A percentile compares a stretch with the other conserved stretches of the same genome.
These are phyloP conservation scores for Chrysoporthe deuterocubensis DNA, from an alignment of 2,329 filamentous ascomycete species.

Conservation along the genomic window DNA sequence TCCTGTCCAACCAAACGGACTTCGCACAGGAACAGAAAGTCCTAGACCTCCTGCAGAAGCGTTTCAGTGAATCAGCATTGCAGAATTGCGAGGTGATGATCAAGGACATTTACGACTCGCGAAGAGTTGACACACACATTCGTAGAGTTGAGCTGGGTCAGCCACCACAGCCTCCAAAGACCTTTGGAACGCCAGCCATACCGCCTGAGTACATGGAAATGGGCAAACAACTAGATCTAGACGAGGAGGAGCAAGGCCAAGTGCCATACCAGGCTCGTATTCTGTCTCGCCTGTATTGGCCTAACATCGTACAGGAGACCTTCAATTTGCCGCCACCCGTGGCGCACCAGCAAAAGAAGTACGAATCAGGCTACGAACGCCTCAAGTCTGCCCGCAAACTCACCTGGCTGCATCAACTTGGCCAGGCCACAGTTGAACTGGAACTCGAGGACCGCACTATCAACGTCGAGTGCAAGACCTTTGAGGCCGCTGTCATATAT, in stretches of 20 bases:
- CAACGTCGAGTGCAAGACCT: conserved; percentile 74
- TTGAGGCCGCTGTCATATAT: conserved; percentile 86
- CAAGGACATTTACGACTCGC: conserved; percentile 85
- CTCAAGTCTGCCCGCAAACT: conserved; percentile 86
- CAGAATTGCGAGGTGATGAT: conserved; percentile 98
- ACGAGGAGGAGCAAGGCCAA: conserved; percentile 56
- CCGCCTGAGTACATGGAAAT: conserved; percentile 7
- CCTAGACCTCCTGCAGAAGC: conserved; percentile 82
- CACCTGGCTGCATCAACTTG: conserved; percentile 84
- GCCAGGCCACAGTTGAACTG: conserved; percentile 78
- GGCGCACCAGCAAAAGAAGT: conserved; percentile 65
- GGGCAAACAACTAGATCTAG: conserved; percentile 34
- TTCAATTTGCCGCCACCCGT: conserved; percentile 68
- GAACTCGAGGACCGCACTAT: conserved; percentile 81
- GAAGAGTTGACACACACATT: conserved; percentile 71
- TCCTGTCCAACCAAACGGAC: conserved; percentile 67
- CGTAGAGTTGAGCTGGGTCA: conserved; percentile 52
- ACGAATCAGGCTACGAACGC: conserved; percentile 75
- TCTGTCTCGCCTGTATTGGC: conserved; percentile 93
- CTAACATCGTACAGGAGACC: conserved; percentile 71
- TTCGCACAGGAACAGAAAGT: conserved; percentile 84
- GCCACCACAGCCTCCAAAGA: conserved; percentile 22
- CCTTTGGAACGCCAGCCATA: conserved; percentile 32
- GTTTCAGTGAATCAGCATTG: conserved; percentile 82
- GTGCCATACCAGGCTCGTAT: conserved; percentile 76